phyloP scores from a whole-genome alignment of 495 filamentous ascomycete species.

The Annulohypoxylon bovei region DNA sequence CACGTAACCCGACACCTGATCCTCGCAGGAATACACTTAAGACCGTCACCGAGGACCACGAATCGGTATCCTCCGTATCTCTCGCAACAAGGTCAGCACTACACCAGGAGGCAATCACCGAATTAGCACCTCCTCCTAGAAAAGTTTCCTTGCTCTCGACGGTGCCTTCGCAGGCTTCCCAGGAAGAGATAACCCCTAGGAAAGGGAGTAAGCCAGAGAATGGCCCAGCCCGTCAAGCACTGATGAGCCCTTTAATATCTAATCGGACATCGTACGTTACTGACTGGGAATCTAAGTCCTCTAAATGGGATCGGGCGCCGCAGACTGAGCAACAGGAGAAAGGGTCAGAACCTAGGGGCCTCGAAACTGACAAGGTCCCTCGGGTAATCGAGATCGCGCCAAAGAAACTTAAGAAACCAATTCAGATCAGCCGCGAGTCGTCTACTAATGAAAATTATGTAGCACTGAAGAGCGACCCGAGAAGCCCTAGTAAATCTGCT shows the following conservation, averaged over 20 bases:
- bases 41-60: slow-evolving; percentile 42
- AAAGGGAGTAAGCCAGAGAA: slow-evolving; percentile 13
- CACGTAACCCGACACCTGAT: slow-evolving; percentile 23
- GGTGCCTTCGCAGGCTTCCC: slow-evolving; percentile 27
- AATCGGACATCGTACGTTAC: not conserved
- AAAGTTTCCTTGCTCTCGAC: slow-evolving; percentile 26
- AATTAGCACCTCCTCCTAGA: slow-evolving; percentile 29
- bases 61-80: slow-evolving; percentile 42
- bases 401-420: slow-evolving; percentile 10
- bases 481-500: not conserved
- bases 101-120: slow-evolving; percentile 14
- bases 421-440: not conserved
- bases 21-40: slow-evolving; percentile 33
- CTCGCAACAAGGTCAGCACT: slow-evolving; percentile 4
- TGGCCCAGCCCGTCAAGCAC: not conserved
- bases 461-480: not conserved
- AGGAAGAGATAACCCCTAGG: slow-evolving; percentile 1
- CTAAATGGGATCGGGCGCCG: not conserved
- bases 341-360: not conserved
- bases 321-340: not conserved
- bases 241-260: slow-evolving; percentile 23
- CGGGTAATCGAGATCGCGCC: slow-evolving; percentile 11
- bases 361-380: not conserved
- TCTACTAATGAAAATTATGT: not conserved
- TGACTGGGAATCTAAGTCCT: not conserved